Base-by-base conservation (phyloP, 352 stramenopile genomes). In the Phytophthora cryptogea region DNA sequence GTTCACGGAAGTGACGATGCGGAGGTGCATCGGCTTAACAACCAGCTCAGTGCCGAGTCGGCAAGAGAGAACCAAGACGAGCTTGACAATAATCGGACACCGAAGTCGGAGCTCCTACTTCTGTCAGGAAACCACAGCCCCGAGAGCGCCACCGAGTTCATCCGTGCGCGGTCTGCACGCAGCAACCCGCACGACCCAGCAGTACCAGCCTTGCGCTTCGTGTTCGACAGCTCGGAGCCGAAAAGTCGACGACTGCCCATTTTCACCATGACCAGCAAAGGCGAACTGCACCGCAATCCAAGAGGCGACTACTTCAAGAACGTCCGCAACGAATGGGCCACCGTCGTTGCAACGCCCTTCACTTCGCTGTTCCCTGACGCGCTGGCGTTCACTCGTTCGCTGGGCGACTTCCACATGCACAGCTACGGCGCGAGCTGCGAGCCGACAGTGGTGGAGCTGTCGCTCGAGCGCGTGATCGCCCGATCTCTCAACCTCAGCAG, bases 261-360 rank as follows among this genome's bases (percentile, higher is more conserved):
- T 8, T 88, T 88, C 50, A 59, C 68, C 11, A 54, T 75, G 27
- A 55, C 40, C 4, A 64, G 36, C 36, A 54, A 63, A 9, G 74
- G 78, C 7, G 63, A 83, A 5, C n/a, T 89, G 10, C 50, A 54
- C 7, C 70, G 59, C 13, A 80, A 81, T 20, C 39, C 41, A 17
- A 54, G 67, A 17, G 85, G 86, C 36, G 76, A 83, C 44, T 97
- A 97, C 67, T 92, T 81, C 63, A 97, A 96, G 68, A 97, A 96
- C 63, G 87, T 97, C n/a, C 78, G 89, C 30, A 80, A 96, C n/a
- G 88, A 97, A 63, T 96, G 88, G 88, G 89, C 88, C 1, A 92
- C 83, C 14, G 74, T 96, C 4, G 84, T 95, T 20, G 75, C 78
- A 5, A 93, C 88, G 5, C 88, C 89, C 1, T 46, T 69, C 1